These are phyloP conservation scores for Pseudogymnoascus sp. DNA, from an alignment of 2,329 filamentous ascomycete species.

Conservation along the genomic window DNA sequence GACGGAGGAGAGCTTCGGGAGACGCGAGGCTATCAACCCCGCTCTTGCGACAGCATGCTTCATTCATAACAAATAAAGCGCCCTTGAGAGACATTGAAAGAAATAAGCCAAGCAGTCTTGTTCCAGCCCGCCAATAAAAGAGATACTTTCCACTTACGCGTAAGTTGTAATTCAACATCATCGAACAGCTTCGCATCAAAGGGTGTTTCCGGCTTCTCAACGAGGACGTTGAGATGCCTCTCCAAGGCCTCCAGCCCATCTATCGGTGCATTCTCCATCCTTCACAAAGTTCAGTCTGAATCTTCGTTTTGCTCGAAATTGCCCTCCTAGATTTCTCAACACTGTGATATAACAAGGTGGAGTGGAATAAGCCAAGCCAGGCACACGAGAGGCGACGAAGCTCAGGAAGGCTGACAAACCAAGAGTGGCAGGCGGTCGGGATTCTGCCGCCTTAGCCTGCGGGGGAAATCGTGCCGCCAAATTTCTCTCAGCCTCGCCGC, in stretches of 20 bases:
- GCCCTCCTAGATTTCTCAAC: background rate
- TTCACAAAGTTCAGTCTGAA: background rate
- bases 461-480: background rate
- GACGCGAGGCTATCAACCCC: background rate
- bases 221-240: constrained; percentile 44
- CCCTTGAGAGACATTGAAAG: background rate
- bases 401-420: constrained; percentile 1
- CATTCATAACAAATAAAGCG: background rate
- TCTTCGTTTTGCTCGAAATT: background rate
- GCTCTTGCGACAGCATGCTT: background rate
- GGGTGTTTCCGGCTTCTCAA: constrained; percentile 34
- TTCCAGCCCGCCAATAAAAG: background rate
- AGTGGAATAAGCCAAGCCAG: background rate
- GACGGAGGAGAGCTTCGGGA: background rate
- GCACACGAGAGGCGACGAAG: background rate
- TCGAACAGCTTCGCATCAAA: constrained; percentile 47
- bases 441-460: background rate
- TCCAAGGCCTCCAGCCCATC: constrained; percentile 46
- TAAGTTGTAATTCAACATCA: constrained; percentile 51
- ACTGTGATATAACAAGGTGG: background rate
- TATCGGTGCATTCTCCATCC: constrained; percentile 38
- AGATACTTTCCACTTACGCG: constrained; percentile 30
- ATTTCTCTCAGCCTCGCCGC: constrained; percentile 1
- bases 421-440: background rate
- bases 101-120: background rate